Percentiles rank a stretch among this genome's conserved stretches.
These are phyloP conservation scores for Solanum chiquidenum DNA, from an alignment of 257 asterid species.

Conservation along the genomic window DNA sequence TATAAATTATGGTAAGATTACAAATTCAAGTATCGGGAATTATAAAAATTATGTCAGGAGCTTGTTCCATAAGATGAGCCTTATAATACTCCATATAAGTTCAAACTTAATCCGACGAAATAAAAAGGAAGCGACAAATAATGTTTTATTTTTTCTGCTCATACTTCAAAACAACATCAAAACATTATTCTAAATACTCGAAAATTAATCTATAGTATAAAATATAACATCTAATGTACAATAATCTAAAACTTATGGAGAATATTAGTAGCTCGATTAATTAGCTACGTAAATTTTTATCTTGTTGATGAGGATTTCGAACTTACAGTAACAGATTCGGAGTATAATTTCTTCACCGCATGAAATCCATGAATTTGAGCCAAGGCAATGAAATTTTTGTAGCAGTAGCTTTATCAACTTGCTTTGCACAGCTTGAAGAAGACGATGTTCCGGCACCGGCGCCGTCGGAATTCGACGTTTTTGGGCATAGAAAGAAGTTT, in stretches of 20 bases:
- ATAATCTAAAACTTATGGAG: neutral
- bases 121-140: neutral
- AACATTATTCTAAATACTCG: neutral
- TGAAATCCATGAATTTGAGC: slow-evolving; percentile 60
- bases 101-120: neutral
- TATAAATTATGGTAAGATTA: too few species aligned
- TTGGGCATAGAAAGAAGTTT: slow-evolving; percentile 63
- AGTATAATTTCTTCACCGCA: slow-evolving; percentile 15
- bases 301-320: neutral
- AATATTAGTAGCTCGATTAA: neutral
- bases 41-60: too few species aligned
- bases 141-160: neutral
- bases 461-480: neutral
- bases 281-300: neutral
- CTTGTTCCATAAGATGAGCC: neutral
- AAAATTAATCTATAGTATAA: neutral
- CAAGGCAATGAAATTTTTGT: slow-evolving; percentile 23
- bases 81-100: too few species aligned
- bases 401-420: slow-evolving; percentile 28
- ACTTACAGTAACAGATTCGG: neutral
- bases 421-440: slow-evolving; percentile 34
- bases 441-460: neutral
- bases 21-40: too few species aligned
- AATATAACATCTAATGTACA: neutral
- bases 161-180: neutral